These are phyloP conservation scores for Penicillium digitatum DNA, from an alignment of 2,329 filamentous ascomycete genomes.

Conservation along the genomic window DNA sequence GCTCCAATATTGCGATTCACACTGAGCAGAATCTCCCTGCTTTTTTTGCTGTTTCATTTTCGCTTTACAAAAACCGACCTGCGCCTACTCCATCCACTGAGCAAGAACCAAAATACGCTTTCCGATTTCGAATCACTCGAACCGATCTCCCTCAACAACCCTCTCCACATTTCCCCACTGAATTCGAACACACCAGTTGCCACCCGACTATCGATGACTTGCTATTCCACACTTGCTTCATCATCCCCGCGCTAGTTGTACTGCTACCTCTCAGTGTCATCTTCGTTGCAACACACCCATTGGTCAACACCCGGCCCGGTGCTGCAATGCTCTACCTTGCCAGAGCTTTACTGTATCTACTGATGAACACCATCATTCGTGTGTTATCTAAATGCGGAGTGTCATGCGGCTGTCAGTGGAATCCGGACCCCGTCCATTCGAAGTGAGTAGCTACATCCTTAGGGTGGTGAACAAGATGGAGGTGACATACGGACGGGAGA, in stretches of 20 bases:
- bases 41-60: background rate
- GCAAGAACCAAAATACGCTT: background rate
- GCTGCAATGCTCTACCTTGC: slow-evolving; percentile 3
- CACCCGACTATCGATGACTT: slow-evolving; percentile 9
- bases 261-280: slow-evolving; percentile 5
- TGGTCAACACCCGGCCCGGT: slow-evolving; percentile 7
- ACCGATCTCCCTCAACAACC: background rate
- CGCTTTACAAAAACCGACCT: background rate
- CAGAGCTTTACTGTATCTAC: slow-evolving; percentile 4
- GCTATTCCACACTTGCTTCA: slow-evolving; percentile 12
- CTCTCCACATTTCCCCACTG: background rate
- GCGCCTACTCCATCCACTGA: background rate
- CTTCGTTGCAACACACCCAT: slow-evolving; percentile 1
- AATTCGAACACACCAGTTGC: background rate
- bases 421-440: background rate
- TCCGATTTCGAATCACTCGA: background rate
- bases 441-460: background rate
- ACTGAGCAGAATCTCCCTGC: background rate
- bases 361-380: background rate
- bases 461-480: background rate
- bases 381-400: slow-evolving; percentile 2
- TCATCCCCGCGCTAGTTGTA: slow-evolving; percentile 13
- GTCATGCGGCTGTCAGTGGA: background rate
- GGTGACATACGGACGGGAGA: background rate
- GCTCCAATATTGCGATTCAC: background rate